Conservation (phyloP, 2,329 filamentous ascomycete species). For the Aurifilum marmelostoma region DNA sequence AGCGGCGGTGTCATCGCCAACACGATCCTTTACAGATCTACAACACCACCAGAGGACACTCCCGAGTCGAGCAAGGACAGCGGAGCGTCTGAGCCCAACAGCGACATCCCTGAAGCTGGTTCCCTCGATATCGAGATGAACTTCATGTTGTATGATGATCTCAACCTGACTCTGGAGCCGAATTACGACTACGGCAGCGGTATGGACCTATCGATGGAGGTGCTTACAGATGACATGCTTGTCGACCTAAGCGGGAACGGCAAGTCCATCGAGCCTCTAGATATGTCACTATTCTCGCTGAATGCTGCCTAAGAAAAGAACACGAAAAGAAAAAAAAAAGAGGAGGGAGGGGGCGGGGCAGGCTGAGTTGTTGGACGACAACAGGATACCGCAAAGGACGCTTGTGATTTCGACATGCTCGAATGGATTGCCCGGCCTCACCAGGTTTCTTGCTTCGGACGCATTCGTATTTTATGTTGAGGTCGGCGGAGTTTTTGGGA, state of each 20-base stretch:
- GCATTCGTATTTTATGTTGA: neutral
- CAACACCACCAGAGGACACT: slow-evolving; percentile 63
- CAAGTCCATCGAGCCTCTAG: slow-evolving; percentile 55
- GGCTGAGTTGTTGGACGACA: no score
- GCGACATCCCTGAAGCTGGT: slow-evolving; percentile 61
- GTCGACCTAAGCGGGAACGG: slow-evolving; percentile 48
- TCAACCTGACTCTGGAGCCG: slow-evolving; percentile 44
- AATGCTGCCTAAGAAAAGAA: slow-evolving; percentile 33
- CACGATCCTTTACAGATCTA: slow-evolving; percentile 55
- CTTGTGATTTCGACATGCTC: neutral
- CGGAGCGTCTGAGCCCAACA: slow-evolving; percentile 62
- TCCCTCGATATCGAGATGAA: slow-evolving; percentile 56
- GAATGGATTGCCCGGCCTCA: neutral
- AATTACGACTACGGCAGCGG: slow-evolving; percentile 15
- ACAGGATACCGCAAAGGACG: neutral
- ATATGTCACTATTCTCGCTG: slow-evolving; percentile 49
- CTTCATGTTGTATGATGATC: slow-evolving; percentile 43
- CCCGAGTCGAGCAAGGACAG: slow-evolving; percentile 67
- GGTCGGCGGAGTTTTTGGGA: neutral
- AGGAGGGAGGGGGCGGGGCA: neutral
- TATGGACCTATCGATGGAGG: slow-evolving; percentile 14
- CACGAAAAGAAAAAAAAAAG: no score
- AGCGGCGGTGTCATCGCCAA: slow-evolving; percentile 56
- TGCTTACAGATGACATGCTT: slow-evolving; percentile 25
- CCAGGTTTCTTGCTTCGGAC: neutral